Evolutionary conservation across 1,284 basidiomycete species (phyloP).

Genomic region (Apiotrichum laibachii): DNA sequence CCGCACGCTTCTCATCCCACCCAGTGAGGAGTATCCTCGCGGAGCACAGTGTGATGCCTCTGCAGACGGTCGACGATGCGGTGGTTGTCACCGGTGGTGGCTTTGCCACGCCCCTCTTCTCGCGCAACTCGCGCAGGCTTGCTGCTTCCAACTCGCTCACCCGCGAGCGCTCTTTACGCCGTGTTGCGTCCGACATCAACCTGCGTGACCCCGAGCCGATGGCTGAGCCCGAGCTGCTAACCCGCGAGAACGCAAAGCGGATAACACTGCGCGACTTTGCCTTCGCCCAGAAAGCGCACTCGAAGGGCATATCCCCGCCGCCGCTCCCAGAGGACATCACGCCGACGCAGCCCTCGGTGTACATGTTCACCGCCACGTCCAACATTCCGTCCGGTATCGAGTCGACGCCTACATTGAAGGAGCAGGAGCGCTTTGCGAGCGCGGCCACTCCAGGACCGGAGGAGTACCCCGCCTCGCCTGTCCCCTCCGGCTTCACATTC

Average conservation of each 20-base stretch:
- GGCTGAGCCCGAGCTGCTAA: slow-evolving; percentile 28
- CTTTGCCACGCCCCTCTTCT: slow-evolving; percentile 33
- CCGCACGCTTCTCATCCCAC: slow-evolving; percentile 32
- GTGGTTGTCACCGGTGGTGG: slow-evolving; percentile 44
- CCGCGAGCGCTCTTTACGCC: slow-evolving; percentile 35
- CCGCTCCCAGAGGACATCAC: slow-evolving; percentile 4
- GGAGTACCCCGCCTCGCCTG: neutral
- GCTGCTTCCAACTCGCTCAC: slow-evolving; percentile 31
- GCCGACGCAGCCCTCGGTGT: neutral
- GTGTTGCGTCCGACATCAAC: slow-evolving; percentile 49
- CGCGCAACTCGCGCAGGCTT: slow-evolving; percentile 42
- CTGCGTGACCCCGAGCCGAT: slow-evolving; percentile 17
- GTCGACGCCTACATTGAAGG: neutral
- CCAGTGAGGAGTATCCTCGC: neutral
- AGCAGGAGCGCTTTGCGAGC: neutral
- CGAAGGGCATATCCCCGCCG: slow-evolving; percentile 33
- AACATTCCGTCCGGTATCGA: neutral
- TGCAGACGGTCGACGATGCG: slow-evolving; percentile 40
- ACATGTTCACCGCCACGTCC: neutral
- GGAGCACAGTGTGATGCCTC: neutral
- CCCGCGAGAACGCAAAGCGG: slow-evolving; percentile 19
- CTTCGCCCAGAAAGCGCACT: slow-evolving; percentile 27
- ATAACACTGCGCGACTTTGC: slow-evolving; percentile 37
- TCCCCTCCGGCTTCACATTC: neutral
- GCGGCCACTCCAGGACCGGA: neutral